These are phyloP conservation scores for Dactylis glomerata DNA, from an alignment of 176 grass and related monocot species.

Conservation along the genomic window DNA sequence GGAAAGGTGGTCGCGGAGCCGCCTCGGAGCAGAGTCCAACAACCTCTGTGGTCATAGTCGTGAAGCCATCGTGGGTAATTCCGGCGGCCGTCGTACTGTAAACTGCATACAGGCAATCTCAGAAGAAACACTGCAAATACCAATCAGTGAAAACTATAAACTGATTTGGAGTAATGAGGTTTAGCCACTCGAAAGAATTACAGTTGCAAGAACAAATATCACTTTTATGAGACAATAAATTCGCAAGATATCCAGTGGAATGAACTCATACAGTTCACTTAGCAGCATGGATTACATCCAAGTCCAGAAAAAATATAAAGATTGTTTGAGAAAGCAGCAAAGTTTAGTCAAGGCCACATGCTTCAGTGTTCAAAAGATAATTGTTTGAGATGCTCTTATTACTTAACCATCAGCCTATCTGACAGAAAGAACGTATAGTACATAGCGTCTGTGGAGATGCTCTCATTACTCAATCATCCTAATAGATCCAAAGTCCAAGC, in stretches of 20 bases:
- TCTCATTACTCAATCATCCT: too few relatives aligned
- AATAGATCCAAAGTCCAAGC: background rate
- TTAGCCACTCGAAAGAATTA: background rate
- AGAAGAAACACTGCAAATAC: too few relatives aligned
- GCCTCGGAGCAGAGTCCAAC: slow-evolving; percentile 57
- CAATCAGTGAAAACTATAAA: too few relatives aligned
- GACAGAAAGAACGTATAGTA: too few relatives aligned
- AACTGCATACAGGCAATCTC: background rate
- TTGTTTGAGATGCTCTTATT: too few relatives aligned
- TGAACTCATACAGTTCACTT: background rate
- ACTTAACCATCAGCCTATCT: too few relatives aligned
- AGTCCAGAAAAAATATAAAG: background rate
- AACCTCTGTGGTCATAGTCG: slow-evolving; percentile 55
- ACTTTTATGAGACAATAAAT: background rate
- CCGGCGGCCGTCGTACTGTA: slow-evolving; percentile 27
- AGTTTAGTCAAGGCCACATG: background rate
- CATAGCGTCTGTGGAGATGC: too few relatives aligned
- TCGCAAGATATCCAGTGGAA: background rate
- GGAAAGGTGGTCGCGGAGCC: slow-evolving; percentile 83
- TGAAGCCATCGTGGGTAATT: slow-evolving; percentile 68
- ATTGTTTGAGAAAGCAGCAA: background rate
- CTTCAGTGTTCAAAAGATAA: background rate
- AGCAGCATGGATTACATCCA: background rate
- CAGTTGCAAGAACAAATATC: background rate
- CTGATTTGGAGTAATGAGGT: too few relatives aligned